Conservation (phyloP, 2,329 filamentous ascomycete genomes). For the Hypoxylon sp. region DNA sequence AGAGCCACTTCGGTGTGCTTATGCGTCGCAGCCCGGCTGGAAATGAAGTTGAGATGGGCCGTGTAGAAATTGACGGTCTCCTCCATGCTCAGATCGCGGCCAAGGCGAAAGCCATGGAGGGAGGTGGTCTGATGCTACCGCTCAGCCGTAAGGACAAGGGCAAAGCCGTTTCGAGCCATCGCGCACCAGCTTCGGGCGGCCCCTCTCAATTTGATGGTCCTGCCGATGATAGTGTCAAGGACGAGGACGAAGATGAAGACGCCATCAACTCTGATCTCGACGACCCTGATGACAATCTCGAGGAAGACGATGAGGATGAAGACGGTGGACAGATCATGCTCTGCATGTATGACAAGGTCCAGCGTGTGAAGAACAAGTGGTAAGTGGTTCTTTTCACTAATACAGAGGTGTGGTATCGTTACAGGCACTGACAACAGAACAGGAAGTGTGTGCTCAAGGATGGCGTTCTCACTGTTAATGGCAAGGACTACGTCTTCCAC, state of each 20-base stretch:
- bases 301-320: constrained; percentile 88
- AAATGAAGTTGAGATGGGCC: constrained; percentile 66
- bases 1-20: constrained; percentile 69
- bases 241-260: constrained; percentile 81
- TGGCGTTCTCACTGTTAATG: constrained; percentile 90
- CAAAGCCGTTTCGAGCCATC: constrained; percentile 48
- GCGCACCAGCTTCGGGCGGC: constrained; percentile 45
- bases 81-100: constrained; percentile 76
- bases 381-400: constrained; percentile 52
- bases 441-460: constrained; percentile 99
- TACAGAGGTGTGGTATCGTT: not conserved
- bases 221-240: constrained; percentile 62
- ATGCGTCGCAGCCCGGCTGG: constrained; percentile 67
- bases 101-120: constrained; percentile 76
- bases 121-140: constrained; percentile 80
- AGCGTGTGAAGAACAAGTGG: constrained; percentile 99
- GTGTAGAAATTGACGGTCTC: constrained; percentile 74
- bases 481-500: constrained; percentile 97
- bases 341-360: constrained; percentile 99
- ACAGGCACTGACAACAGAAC: constrained; percentile 44
- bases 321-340: constrained; percentile 93
- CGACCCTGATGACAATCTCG: constrained; percentile 86
- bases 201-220: constrained; percentile 71
- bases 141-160: constrained; percentile 66
- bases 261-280: constrained; percentile 99